phyloP scores from a whole-genome alignment of 441 rosid species.

The Melastoma candidum region DNA sequence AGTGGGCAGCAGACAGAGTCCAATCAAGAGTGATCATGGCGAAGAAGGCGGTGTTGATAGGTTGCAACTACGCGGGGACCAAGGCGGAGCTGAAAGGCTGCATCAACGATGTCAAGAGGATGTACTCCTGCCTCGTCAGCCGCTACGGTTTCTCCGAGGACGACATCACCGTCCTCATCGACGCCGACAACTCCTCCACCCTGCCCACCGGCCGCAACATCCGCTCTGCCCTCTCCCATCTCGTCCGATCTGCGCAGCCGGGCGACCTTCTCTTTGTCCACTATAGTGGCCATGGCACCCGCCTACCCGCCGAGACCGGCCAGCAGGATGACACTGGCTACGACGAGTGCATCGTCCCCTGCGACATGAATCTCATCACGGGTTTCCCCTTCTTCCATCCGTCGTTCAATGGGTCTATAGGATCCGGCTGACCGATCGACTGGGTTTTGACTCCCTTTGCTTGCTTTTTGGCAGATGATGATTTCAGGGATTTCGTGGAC shows the following conservation, averaged over 20 bases:
- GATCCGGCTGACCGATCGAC: neutral
- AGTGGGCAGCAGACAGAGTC: too few species aligned
- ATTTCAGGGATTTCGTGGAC: constrained; percentile 85
- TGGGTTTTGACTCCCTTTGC: neutral
- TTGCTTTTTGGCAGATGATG: constrained; percentile 6
- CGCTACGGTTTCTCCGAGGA: constrained; percentile 65
- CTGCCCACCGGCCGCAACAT: constrained; percentile 81
- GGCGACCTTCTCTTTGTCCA: constrained; percentile 73
- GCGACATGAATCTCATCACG: constrained; percentile 91
- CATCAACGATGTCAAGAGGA: constrained; percentile 75
- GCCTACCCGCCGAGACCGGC: constrained; percentile 93
- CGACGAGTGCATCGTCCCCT: constrained; percentile 92
- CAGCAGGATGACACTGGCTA: constrained; percentile 93
- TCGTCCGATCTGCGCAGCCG: constrained; percentile 43
- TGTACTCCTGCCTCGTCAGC: constrained; percentile 52
- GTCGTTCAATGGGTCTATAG: too few species aligned
- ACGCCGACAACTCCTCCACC: constrained; percentile 46
- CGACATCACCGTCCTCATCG: constrained; percentile 62
- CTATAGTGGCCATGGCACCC: constrained; percentile 90
- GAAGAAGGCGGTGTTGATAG: constrained; percentile 79
- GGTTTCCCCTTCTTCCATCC: constrained; percentile 24
- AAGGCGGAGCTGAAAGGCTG: constrained; percentile 86
- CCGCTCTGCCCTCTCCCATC: constrained; percentile 42
- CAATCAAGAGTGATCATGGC: constrained; percentile 25
- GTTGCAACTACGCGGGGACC: constrained; percentile 77